These are phyloP conservation scores for Pseudognaphalium luteoalbum DNA, from an alignment of 129 eudicot genomes.

Conservation along the genomic window DNA sequence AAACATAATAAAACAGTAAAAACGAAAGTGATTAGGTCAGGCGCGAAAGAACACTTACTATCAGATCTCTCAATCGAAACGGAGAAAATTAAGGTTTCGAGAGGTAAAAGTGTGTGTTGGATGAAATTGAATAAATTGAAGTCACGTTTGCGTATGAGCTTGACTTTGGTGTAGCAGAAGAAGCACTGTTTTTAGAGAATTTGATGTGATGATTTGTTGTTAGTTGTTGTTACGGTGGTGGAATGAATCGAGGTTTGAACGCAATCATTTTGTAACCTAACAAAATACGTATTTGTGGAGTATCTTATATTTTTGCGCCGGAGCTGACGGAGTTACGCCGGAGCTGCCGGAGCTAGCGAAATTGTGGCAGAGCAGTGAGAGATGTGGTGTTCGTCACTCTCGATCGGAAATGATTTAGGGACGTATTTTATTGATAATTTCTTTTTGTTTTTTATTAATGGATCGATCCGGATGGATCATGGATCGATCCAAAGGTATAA, in stretches of 20 bases:
- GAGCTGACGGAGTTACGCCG: too few species aligned
- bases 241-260: slow-evolving; percentile 25
- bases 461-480: too few species aligned
- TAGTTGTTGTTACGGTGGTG: slow-evolving; percentile 10
- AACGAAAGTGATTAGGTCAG: slow-evolving; percentile 17
- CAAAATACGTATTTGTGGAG: not conserved
- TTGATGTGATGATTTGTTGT: not conserved
- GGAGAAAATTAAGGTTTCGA: slow-evolving; percentile 28
- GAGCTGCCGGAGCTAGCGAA: too few species aligned
- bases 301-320: too few species aligned
- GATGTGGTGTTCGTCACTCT: too few species aligned
- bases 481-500: too few species aligned
- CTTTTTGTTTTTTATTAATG: too few species aligned
- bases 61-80: slow-evolving; percentile 37
- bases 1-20: not conserved
- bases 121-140: not conserved
- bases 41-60: slow-evolving; percentile 23
- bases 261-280: slow-evolving; percentile 26
- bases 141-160: slow-evolving; percentile 20
- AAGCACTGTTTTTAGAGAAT: not conserved
- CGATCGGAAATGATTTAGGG: too few species aligned
- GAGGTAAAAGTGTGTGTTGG: not conserved
- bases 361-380: too few species aligned
- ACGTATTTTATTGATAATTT: too few species aligned
- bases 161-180: slow-evolving; percentile 19